Evolutionary conservation across 2,329 filamentous ascomycete species (phyloP).

Genomic region (Microdochium bolleyi): DNA sequence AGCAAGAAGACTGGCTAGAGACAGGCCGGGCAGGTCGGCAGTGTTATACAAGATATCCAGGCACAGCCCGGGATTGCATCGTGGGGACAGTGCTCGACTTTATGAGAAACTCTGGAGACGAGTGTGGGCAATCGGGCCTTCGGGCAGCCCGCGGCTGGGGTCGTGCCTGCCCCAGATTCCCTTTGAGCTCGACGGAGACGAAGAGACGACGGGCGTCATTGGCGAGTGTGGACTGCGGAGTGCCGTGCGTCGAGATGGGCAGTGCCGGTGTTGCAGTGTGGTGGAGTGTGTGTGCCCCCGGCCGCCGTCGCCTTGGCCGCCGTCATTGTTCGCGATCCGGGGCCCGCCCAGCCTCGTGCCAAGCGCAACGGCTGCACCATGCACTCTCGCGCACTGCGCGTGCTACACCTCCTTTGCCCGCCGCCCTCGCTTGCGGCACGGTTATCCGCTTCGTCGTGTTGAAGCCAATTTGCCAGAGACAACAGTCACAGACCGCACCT

Average conservation of each 20-base stretch:
- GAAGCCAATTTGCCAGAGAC: no score
- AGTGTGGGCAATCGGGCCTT: background rate
- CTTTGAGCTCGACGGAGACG: no score
- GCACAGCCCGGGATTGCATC: background rate
- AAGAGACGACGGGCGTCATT: no score
- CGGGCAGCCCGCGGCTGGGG: background rate
- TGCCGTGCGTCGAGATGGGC: no score
- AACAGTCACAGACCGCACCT: no score
- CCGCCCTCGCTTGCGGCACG: background rate
- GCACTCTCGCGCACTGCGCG: background rate
- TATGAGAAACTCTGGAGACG: background rate
- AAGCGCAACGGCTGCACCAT: background rate
- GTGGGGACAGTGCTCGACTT: background rate
- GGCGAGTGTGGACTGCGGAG: no score
- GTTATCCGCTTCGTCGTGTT: background rate
- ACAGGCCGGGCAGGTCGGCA: background rate
- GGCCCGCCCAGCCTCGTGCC: background rate
- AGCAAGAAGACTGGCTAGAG: background rate
- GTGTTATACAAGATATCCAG: background rate
- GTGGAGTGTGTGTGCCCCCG: no score
- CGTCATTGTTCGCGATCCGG: background rate
- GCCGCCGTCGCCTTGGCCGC: background rate
- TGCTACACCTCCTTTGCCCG: background rate
- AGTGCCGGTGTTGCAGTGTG: no score
- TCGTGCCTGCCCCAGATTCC: background rate